Percentiles rank a stretch among this genome's conserved stretches.
Conservation (phyloP, 2,329 filamentous ascomycete species). For the Thielaviopsis populi region DNA sequence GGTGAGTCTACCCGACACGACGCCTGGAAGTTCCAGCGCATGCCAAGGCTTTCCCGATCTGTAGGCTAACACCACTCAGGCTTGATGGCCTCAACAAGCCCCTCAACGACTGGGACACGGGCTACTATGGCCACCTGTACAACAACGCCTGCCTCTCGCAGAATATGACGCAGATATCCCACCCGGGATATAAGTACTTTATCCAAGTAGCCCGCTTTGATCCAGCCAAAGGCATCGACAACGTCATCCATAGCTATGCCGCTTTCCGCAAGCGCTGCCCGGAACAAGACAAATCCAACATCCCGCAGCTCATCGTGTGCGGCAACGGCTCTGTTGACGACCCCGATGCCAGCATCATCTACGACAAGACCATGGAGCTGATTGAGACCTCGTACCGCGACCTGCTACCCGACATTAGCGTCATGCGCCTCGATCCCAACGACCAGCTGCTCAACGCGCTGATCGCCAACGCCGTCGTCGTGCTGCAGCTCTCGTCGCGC, state of each 20-base stretch:
- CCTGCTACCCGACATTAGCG: slow-evolving; percentile 49
- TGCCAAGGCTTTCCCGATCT: not conserved
- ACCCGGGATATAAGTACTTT: slow-evolving; percentile 53
- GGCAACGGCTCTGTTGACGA: slow-evolving; percentile 73
- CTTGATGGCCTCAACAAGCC: slow-evolving; percentile 68
- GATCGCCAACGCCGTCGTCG: slow-evolving; percentile 55
- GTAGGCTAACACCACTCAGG: slow-evolving; percentile 18
- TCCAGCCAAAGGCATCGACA: slow-evolving; percentile 66
- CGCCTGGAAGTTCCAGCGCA: too few relatives aligned
- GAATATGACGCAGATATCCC: slow-evolving; percentile 44
- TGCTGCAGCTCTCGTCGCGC: slow-evolving; percentile 63
- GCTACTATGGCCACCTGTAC: slow-evolving; percentile 63
- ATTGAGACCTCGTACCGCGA: slow-evolving; percentile 48
- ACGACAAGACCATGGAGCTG: slow-evolving; percentile 54
- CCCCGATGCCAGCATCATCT: slow-evolving; percentile 58
- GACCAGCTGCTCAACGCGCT: slow-evolving; percentile 69
- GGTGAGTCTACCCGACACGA: slow-evolving; percentile 29
- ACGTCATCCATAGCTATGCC: slow-evolving; percentile 61
- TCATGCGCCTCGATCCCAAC: slow-evolving; percentile 62
- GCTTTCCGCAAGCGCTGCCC: slow-evolving; percentile 51
- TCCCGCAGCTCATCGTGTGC: slow-evolving; percentile 60
- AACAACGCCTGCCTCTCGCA: slow-evolving; percentile 45
- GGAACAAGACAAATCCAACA: slow-evolving; percentile 33
- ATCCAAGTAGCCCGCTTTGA: slow-evolving; percentile 72
- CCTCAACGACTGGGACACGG: slow-evolving; percentile 52